These are phyloP conservation scores for Solanum paucissectum DNA, from an alignment of 257 asterid genomes.

Conservation along the genomic window DNA sequence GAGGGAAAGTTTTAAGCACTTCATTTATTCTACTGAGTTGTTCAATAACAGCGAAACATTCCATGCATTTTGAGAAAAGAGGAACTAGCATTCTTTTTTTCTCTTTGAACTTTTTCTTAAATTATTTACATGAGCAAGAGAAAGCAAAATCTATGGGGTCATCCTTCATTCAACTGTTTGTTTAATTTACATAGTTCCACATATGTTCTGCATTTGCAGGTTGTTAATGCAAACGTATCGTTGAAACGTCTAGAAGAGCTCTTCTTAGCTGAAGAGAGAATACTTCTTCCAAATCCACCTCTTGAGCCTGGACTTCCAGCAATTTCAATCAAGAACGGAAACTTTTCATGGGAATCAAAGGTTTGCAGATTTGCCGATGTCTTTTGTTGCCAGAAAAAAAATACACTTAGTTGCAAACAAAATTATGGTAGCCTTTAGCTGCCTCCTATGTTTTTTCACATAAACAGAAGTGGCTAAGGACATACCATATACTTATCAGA, in stretches of 20 bases:
- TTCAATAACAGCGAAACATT: not conserved
- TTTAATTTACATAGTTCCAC: not conserved
- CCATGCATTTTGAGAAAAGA: not conserved
- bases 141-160: not conserved
- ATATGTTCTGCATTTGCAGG: slow-evolving; percentile 32
- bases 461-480: not conserved
- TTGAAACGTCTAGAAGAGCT: slow-evolving; percentile 88
- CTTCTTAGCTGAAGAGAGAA: slow-evolving; percentile 70
- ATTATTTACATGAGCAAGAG: not conserved
- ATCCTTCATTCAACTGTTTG: not conserved
- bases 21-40: not conserved
- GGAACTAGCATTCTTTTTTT: not conserved
- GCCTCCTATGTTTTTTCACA: not conserved
- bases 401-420: not conserved
- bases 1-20: not conserved
- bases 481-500: not conserved
- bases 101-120: not conserved
- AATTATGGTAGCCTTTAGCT: not conserved
- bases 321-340: slow-evolving; percentile 78
- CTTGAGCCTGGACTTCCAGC: slow-evolving; percentile 76
- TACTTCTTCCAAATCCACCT: slow-evolving; percentile 78
- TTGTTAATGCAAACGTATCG: slow-evolving; percentile 87
- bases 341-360: slow-evolving; percentile 94
- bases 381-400: not conserved
- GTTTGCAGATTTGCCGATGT: slow-evolving; percentile 12